Evolutionary conservation across 148 eudicot genomes (phyloP).

Genomic region (Rhododendron simsii): DNA sequence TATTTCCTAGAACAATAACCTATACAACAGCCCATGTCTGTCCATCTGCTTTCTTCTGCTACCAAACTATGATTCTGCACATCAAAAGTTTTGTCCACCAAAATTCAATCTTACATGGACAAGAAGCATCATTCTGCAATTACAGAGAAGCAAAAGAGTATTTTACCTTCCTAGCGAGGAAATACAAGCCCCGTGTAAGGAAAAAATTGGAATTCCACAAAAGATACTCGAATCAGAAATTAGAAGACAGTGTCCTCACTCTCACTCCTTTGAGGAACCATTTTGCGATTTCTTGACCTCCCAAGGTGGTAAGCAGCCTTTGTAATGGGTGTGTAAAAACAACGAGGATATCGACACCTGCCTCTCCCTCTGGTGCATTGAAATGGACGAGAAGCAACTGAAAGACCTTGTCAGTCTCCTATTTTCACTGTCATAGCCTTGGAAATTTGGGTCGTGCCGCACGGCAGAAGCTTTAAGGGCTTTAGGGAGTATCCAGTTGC

Average conservation of each 20-base stretch:
- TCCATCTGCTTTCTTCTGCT: neutral
- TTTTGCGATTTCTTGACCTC: constrained; percentile 32
- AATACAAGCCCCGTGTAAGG: neutral
- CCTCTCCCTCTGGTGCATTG: constrained; percentile 43
- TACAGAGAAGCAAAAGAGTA: neutral
- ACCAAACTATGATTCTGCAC: neutral
- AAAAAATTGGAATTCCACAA: neutral
- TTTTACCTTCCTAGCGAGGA: neutral
- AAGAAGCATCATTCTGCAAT: neutral
- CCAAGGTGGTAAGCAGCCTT: constrained; percentile 62
- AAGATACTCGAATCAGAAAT: too few relatives aligned
- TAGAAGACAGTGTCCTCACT: constrained; percentile 3
- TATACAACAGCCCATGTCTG: neutral
- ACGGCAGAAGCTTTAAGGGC: constrained; percentile 49
- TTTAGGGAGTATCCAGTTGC: constrained; percentile 79
- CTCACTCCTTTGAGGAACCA: constrained; percentile 28
- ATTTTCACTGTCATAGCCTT: constrained; percentile 44
- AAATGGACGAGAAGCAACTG: constrained; percentile 58
- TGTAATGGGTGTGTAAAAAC: constrained; percentile 59
- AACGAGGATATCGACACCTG: constrained; percentile 70
- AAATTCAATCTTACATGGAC: neutral
- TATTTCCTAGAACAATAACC: neutral
- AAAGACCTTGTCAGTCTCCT: constrained; percentile 46
- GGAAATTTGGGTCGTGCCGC: constrained; percentile 28
- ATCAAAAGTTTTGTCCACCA: constrained; percentile 3